phyloP scores from a whole-genome alignment of 2,329 filamentous ascomycete species.

The Penicillium rolfsii region DNA sequence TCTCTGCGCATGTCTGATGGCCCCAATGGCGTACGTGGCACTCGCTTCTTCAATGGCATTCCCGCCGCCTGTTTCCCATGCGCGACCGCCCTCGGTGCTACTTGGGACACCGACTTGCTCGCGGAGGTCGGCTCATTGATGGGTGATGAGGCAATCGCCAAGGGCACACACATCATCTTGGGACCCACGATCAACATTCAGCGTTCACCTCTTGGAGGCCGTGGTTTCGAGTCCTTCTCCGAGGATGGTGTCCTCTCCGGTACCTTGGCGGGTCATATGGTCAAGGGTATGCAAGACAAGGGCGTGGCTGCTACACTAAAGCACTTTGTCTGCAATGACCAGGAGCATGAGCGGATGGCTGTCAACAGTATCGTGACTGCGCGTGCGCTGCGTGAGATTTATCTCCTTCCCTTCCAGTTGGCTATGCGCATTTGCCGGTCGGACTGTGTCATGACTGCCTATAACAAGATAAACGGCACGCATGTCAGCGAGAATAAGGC shows the following conservation, averaged over 20 bases:
- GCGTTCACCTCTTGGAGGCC: conserved; percentile 77
- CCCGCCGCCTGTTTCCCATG: conserved; percentile 78
- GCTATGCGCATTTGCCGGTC: conserved; percentile 60
- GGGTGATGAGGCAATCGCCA: conserved; percentile 71
- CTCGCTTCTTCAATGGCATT: conserved; percentile 68
- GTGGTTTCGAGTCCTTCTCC: conserved; percentile 85
- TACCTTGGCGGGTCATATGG: conserved; percentile 71
- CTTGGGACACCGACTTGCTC: conserved; percentile 74
- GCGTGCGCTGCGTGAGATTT: conserved; percentile 64
- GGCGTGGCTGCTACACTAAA: conserved; percentile 79
- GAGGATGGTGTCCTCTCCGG: conserved; percentile 80
- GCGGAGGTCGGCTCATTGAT: conserved; percentile 71
- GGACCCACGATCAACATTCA: conserved; percentile 82
- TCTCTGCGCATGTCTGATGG: conserved; percentile 70
- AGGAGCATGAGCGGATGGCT: conserved; percentile 50
- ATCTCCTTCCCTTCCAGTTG: conserved; percentile 66
- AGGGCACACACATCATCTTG: conserved; percentile 73
- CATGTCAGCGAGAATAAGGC: conserved; percentile 49
- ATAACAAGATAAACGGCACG: conserved; percentile 60
- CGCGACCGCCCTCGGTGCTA: conserved; percentile 75
- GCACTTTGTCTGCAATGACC: conserved; percentile 57
- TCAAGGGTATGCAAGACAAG: conserved; percentile 72
- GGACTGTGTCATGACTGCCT: conserved; percentile 62
- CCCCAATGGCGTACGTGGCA: conserved; percentile 70
- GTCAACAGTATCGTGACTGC: conserved; percentile 51